Evolutionary conservation across 345 rosid species (phyloP).

Genomic region (Gossypioides kirkii): DNA sequence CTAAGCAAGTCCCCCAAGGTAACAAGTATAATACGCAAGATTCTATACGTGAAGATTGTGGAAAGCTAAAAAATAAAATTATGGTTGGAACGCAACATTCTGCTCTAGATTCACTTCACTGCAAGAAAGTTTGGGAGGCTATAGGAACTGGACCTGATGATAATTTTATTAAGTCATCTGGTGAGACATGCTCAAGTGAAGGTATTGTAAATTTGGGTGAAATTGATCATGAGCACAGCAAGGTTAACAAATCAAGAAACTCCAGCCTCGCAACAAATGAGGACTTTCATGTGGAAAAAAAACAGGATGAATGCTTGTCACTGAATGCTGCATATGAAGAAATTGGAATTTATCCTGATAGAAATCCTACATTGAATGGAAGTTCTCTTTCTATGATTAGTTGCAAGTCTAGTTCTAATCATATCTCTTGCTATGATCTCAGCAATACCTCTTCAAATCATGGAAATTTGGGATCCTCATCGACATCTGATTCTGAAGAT

Average conservation of each 20-base stretch:
- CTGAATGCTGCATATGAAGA: slow-evolving; percentile 34
- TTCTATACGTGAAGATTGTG: slow-evolving; percentile 39
- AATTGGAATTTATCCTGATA: slow-evolving; percentile 27
- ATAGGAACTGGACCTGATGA: slow-evolving; percentile 33
- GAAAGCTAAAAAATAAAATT: slow-evolving; percentile 52
- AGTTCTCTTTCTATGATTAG: slow-evolving; percentile 37
- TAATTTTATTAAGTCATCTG: slow-evolving; percentile 33
- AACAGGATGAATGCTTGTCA: slow-evolving; percentile 26
- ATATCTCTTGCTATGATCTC: slow-evolving; percentile 43
- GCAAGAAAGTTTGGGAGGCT: slow-evolving; percentile 78
- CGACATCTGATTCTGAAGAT: slow-evolving; percentile 82
- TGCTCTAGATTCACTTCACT: slow-evolving; percentile 36
- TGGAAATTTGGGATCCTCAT: slow-evolving; percentile 64
- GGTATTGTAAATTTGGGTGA: slow-evolving; percentile 39
- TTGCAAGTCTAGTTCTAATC: slow-evolving; percentile 65
- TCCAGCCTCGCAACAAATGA: slow-evolving; percentile 23
- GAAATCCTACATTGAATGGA: slow-evolving; percentile 22
- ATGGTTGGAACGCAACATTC: slow-evolving; percentile 28
- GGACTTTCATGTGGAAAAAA: slow-evolving; percentile 28
- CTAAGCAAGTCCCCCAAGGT: slow-evolving; percentile 49
- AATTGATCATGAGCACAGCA: slow-evolving; percentile 26
- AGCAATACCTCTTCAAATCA: slow-evolving; percentile 65
- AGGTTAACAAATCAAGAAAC: slow-evolving; percentile 21
- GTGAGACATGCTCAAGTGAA: slow-evolving; percentile 31
- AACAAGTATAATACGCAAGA: slow-evolving; percentile 51